These are phyloP conservation scores for Recurvomyces mirabilis DNA, from an alignment of 495 filamentous ascomycete species.

Conservation along the genomic window DNA sequence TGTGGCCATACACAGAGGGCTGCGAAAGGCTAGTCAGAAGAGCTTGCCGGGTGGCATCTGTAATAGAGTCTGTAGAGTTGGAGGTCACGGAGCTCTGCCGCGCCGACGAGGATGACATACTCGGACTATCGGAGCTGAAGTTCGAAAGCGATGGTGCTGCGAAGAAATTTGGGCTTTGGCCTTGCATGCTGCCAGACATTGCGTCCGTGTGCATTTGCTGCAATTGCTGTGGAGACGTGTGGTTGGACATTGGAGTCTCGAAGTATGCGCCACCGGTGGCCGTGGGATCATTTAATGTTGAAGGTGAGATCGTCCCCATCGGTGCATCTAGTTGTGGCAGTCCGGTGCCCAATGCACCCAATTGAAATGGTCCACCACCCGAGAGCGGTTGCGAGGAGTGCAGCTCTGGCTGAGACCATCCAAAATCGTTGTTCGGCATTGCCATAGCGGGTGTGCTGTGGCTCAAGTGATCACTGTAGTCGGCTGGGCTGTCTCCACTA, in stretches of 20 bases:
- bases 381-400: background rate
- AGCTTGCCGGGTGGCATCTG: conserved; percentile 84
- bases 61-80: conserved; percentile 68
- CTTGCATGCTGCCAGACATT: background rate
- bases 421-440: conserved; percentile 2
- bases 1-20: conserved; percentile 51
- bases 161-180: conserved; percentile 3
- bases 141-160: conserved; percentile 27
- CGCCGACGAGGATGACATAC: conserved; percentile 42
- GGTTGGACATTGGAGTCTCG: conserved; percentile 19
- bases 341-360: conserved; percentile 38
- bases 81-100: conserved; percentile 55
- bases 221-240: conserved; percentile 19
- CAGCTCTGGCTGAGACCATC: conserved; percentile 13
- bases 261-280: conserved; percentile 25
- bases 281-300: conserved; percentile 23
- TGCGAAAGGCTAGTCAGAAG: conserved; percentile 73
- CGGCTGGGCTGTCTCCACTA: conserved; percentile 19
- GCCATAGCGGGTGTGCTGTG: conserved; percentile 10
- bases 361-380: conserved; percentile 38
- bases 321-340: conserved; percentile 26
- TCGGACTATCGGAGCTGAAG: conserved; percentile 54
- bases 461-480: conserved; percentile 10
- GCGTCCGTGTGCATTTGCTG: background rate
- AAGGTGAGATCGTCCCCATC: conserved; percentile 20